phyloP scores from a whole-genome alignment of 2,329 filamentous ascomycete genomes.

The Paraphaeosphaeria minitans region DNA sequence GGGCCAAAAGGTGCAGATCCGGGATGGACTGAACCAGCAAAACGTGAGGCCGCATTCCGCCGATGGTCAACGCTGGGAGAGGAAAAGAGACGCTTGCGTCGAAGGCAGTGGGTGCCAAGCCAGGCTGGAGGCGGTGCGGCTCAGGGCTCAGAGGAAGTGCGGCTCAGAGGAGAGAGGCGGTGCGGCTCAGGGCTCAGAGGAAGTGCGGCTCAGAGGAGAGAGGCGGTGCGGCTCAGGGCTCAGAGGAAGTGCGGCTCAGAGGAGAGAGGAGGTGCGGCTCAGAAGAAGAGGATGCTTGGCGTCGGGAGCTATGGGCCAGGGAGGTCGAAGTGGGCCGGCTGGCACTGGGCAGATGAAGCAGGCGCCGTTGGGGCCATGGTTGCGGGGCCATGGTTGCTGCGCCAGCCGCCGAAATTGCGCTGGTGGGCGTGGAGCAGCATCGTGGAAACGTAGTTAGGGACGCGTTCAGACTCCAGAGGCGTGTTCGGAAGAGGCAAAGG shows the following conservation, averaged over 20 bases:
- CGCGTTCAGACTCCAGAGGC: not conserved
- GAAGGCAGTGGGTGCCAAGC: too few relatives aligned
- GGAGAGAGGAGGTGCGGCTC: not conserved
- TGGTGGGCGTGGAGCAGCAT: not conserved
- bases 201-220: too few relatives aligned
- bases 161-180: too few relatives aligned
- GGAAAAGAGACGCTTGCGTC: constrained; percentile 11
- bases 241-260: not conserved
- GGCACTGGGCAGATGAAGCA: not conserved
- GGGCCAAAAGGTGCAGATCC: constrained; percentile 33
- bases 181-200: too few relatives aligned
- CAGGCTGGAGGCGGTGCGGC: too few relatives aligned
- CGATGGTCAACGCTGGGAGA: constrained; percentile 28
- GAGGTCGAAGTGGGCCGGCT: not conserved
- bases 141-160: too few relatives aligned
- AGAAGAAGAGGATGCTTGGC: not conserved
- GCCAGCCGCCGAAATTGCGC: not conserved
- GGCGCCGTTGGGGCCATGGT: not conserved
- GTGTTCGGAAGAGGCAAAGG: not conserved
- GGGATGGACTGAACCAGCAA: constrained; percentile 12
- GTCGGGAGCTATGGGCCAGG: not conserved
- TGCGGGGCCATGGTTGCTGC: not conserved
- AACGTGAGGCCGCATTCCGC: constrained; percentile 29
- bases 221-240: not conserved
- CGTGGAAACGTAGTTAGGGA: not conserved